Evolutionary conservation across 1,139 yeast genomes (phyloP).

Genomic region (Yamadazyma sp.): DNA sequence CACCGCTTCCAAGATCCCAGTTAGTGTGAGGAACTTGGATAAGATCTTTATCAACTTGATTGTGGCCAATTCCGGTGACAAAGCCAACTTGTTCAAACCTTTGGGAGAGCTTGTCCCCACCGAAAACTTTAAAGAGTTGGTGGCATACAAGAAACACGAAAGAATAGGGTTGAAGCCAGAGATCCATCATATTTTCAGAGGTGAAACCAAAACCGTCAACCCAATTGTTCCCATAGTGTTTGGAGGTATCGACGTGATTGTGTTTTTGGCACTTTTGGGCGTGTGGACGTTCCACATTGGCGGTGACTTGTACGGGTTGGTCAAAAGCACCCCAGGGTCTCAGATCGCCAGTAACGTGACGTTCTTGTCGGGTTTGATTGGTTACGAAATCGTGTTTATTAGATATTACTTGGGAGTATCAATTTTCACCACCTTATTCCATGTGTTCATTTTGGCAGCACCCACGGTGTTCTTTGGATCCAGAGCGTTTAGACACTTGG

Average conservation of each 20-base stretch:
- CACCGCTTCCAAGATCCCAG: constrained; percentile 36
- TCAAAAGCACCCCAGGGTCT: constrained; percentile 25
- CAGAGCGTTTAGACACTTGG: constrained; percentile 47
- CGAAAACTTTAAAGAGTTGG: constrained; percentile 25
- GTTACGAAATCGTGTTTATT: constrained; percentile 63
- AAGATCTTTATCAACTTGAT: constrained; percentile 33
- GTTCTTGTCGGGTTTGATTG: constrained; percentile 54
- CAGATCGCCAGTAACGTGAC: constrained; percentile 40
- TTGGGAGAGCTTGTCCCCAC: constrained; percentile 38
- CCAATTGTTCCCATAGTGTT: constrained; percentile 57
- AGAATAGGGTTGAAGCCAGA: constrained; percentile 60
- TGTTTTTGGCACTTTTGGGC: constrained; percentile 44
- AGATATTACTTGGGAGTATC: constrained; percentile 70
- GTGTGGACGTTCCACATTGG: constrained; percentile 52
- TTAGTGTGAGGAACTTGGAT: constrained; percentile 35
- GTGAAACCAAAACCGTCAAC: constrained; percentile 56
- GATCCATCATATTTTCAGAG: constrained; percentile 66
- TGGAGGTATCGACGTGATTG: constrained; percentile 40
- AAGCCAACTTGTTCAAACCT: constrained; percentile 24
- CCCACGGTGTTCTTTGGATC: constrained; percentile 70
- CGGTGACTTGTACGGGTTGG: constrained; percentile 40
- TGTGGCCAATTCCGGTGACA: constrained; percentile 26
- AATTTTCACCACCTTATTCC: constrained; percentile 67
- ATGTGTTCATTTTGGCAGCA: constrained; percentile 50
- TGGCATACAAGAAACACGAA: constrained; percentile 28